Evolutionary conservation across 1,284 basidiomycete species (phyloP), one percentile per base, ranked within the genome.

Genomic region (Golubevia pallescens): DNA sequence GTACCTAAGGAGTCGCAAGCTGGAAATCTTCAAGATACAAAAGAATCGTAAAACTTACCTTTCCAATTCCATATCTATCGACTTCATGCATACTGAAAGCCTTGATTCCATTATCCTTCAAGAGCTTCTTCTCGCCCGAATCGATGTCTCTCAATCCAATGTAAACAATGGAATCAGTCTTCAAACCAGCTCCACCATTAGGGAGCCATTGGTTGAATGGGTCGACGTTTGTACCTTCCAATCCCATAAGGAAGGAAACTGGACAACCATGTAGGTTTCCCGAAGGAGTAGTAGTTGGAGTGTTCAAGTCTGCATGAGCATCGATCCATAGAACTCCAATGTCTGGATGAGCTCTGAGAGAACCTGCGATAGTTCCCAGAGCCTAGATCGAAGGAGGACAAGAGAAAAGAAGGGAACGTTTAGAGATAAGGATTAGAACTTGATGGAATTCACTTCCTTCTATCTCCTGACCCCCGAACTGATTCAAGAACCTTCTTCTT

Each of bases 221-320:
- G 59, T 68, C 74, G 28, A 82, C 75, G 54, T 79, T 63, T 1
- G 78, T 78, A 21, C 81, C 86, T 10, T 80, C 69, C 13, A 87
- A 72, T 6, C 86, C 86, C 57, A 87, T 70, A 56, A 99, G 90
- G 90, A 99, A 99, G 19, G 96, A 93, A 58, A 98, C 90, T 51
- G 96, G 97, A 91, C 97, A 97, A 71, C 97, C 97, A 87, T 99
- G 97, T 70, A 99, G 91, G 87, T 99, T 98, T 57, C 96, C 95
- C 65, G 93, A 92, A 16, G 80, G 78, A 21, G 95, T 97, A 10
- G 93, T 92, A 63, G 92, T 89, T 5, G 90, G 88, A 6, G 95
- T 97, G 87, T 99, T 98, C 88, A 99, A 94, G 86, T 99, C 97
- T 53, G 95, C 92, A 75, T 95, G 93, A 6, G 86, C 86, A 65